Conservation (phyloP, 2,329 filamentous ascomycete species). For the Talaromyces rugulosus region DNA sequence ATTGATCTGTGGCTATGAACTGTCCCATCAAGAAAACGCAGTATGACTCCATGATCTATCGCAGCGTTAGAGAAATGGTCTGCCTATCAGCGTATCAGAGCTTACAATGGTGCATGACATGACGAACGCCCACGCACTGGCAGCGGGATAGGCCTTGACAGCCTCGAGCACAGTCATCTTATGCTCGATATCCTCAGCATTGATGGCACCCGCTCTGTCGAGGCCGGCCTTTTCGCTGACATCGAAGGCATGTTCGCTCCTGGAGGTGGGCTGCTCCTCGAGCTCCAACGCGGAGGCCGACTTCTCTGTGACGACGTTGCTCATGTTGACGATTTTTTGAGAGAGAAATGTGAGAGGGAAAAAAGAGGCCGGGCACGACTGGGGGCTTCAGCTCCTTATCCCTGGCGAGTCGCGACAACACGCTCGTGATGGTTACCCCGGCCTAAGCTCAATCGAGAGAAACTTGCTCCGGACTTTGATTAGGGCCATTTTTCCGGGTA, state of each 20-base stretch:
- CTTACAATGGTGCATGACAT: slow-evolving; percentile 56
- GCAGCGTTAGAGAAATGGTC: slow-evolving; percentile 18
- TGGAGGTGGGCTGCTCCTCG: slow-evolving; percentile 23
- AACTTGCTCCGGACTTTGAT: no score
- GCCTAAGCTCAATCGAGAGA: no score
- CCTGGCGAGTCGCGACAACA: no score
- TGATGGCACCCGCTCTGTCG: slow-evolving; percentile 52
- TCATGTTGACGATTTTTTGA: no score
- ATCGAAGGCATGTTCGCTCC: slow-evolving; percentile 28
- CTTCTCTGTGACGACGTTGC: no score
- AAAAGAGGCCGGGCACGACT: no score
- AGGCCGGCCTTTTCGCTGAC: slow-evolving; percentile 36
- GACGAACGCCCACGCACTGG: slow-evolving; percentile 53
- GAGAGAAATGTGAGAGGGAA: no score
- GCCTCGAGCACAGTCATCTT: slow-evolving; percentile 44
- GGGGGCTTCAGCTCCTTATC: no score
- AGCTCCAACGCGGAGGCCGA: slow-evolving; percentile 19
- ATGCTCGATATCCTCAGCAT: slow-evolving; percentile 54
- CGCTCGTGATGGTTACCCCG: no score
- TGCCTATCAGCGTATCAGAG: slow-evolving; percentile 8
- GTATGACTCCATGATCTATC: slow-evolving; percentile 62
- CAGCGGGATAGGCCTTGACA: slow-evolving; percentile 50
- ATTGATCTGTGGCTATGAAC: slow-evolving; percentile 52
- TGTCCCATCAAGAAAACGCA: slow-evolving; percentile 58
- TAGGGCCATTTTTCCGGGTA: no score